Evolutionary conservation across 148 eudicot species (phyloP), one percentile per base, ranked within the genome.

Genomic region (Oxyria digyna): DNA sequence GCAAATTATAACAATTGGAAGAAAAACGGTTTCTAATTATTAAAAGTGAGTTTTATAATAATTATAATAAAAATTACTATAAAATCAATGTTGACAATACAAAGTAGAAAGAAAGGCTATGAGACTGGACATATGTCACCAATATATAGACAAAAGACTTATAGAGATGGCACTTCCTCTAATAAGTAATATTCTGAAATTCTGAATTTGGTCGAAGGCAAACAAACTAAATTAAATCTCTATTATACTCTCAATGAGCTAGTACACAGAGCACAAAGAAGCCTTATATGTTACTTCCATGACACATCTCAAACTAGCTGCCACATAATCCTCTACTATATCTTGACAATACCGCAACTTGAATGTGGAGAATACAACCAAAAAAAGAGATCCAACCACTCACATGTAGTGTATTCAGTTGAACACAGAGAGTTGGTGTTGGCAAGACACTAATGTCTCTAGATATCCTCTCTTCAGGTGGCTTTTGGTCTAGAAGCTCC

Each of bases 361-460:
- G 0, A 46, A 46, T 17, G 31, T 12, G 11, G 14, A 29, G 11
- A 15, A 31, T 1, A 24, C n/a, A n/a, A n/a, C n/a, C n/a, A n/a
- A n/a, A n/a, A 55, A 55, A 62, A 71, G 38, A 29, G 68, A 35
- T 42, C 49, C 48, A 64, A 24, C 42, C 66, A 85, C 99, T 79
- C 76, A 95, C 99, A 77, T 91, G 83, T 23, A 95, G 89, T 43
- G 96, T 87, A 79, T 95, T 95, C 71, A 95, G 78, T 79, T 91
- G 97, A 48, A 91, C 88, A 69, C 99, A 95, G 40, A 95, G 91
- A 45, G 87, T 80, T 72, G 93, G 72, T 27, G 99, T 95, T 1
- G 88, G 74, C 79, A 83, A 69, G 70, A 88, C 93, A 74, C 78
- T 81, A 72, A 95, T 87, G 23, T 88, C 97, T 77, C 79, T 79